phyloP scores from a whole-genome alignment of 495 filamentous ascomycete species.

The Penicillium ochrochloron region DNA sequence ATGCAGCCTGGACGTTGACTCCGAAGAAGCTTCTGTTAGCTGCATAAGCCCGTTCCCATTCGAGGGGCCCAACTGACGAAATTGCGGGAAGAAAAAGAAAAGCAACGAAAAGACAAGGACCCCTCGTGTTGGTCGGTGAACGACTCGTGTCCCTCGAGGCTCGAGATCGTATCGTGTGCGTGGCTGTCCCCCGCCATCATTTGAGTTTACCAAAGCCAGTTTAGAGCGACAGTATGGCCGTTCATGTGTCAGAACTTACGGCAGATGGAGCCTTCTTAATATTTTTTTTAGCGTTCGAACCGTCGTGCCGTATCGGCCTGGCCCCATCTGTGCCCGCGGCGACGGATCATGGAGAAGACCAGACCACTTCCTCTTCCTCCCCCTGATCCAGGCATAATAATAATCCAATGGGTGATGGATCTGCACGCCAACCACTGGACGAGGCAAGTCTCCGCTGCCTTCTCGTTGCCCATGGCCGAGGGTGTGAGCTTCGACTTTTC shows the following conservation, averaged over 20 bases:
- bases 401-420: conserved; percentile 26
- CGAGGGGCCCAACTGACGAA: conserved; percentile 4
- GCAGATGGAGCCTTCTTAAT: conserved; percentile 32
- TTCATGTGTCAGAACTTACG: conserved; percentile 23
- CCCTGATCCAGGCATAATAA: conserved; percentile 33
- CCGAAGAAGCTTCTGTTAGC: conserved; percentile 20
- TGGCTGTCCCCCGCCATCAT: background rate
- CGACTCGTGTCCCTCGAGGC: conserved; percentile 1
- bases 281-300: conserved; percentile 31
- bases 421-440: conserved; percentile 26
- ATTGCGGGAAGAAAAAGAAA: conserved; percentile 4
- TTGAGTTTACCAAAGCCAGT: conserved; percentile 15
- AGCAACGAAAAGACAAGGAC: background rate
- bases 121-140: conserved; percentile 11
- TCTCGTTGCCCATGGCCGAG: conserved; percentile 1
- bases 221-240: conserved; percentile 17
- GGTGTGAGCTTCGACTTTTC: conserved; percentile 14
- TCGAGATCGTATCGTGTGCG: conserved; percentile 1
- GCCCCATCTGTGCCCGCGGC: conserved; percentile 26
- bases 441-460: conserved; percentile 23
- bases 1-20: conserved; percentile 27
- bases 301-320: conserved; percentile 25
- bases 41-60: conserved; percentile 21
- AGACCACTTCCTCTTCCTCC: conserved; percentile 18
- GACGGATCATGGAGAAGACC: conserved; percentile 32